Percentiles rank a stretch among this genome's conserved stretches.
phyloP scores from a whole-genome alignment of 1,284 basidiomycete species.

The Abortiporus biennis region DNA sequence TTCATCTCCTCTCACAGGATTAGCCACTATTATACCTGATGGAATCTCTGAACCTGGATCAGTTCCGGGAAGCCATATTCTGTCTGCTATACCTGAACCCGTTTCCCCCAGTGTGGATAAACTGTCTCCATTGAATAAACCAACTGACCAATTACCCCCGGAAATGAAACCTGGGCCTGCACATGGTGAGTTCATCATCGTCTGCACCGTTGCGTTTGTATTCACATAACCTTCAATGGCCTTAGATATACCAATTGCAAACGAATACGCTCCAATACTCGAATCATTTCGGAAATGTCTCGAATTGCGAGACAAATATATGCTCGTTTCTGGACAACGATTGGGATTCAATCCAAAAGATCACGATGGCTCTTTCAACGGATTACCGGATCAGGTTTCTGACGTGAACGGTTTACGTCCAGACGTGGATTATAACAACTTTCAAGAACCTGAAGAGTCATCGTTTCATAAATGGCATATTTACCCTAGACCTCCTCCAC shows the following conservation, averaged over 20 bases:
- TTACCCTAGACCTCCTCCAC: constrained; percentile 86
- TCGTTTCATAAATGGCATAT: constrained; percentile 70
- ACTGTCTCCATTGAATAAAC: neutral
- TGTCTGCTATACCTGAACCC: constrained; percentile 31
- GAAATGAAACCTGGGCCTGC: neutral
- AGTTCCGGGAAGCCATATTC: constrained; percentile 32
- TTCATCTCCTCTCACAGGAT: constrained; percentile 24
- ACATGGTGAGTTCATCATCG: constrained; percentile 1
- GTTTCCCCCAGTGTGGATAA: constrained; percentile 8
- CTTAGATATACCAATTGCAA: constrained; percentile 25
- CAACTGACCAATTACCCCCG: neutral
- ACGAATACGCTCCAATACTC: constrained; percentile 51
- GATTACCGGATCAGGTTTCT: constrained; percentile 49
- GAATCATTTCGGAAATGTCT: constrained; percentile 74
- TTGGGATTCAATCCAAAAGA: constrained; percentile 90
- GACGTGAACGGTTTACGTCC: constrained; percentile 66
- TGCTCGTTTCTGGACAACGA: constrained; percentile 75
- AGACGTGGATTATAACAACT: constrained; percentile 36
- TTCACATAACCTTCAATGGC: neutral
- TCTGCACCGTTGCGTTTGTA: neutral
- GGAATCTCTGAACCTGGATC: constrained; percentile 36
- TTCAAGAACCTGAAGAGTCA: constrained; percentile 18
- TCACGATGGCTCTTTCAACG: constrained; percentile 72
- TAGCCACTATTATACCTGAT: constrained; percentile 27
- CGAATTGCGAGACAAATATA: constrained; percentile 90